Base-by-base conservation (phyloP, 192 early-diverging fungal genomes). In the Obelidium mucronatum region DNA sequence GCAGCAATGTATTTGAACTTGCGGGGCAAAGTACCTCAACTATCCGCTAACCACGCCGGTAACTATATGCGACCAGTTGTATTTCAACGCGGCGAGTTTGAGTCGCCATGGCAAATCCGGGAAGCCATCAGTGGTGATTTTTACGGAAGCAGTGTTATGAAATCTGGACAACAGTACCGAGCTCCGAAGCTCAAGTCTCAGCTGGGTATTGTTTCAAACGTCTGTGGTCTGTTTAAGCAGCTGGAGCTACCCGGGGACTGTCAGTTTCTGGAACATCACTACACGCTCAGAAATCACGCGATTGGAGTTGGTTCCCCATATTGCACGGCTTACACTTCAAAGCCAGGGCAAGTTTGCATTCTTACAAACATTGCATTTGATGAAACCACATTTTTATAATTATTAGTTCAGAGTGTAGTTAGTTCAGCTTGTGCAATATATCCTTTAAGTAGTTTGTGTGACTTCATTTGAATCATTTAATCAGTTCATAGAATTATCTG, bases 251-350 rank as follows among this genome's bases (percentile, higher is more conserved):
- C 64, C 13, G 59, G 59, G 19, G 59, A 61, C 1, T 66, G 64
- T 30, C 22, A 66, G 40, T 66, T 66, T 30, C n/a, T 66, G 64
- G 64, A 66, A 31, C 64, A 66, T 66, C 64, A 66, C 30, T 66
- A 66, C 64, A 66, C 64, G 22, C 37, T 39, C 15, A 17, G 59
- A 13, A 31, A 61, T n/a, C n/a, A n/a, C n/a, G n/a, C n/a, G n/a
- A n/a, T n/a, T n/a, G n/a, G n/a, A n/a, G n/a, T n/a, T n/a, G n/a
- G n/a, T n/a, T n/a, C n/a, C n/a, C n/a, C n/a, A n/a, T n/a, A n/a
- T n/a, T n/a, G n/a, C n/a, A n/a, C n/a, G n/a, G n/a, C n/a, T n/a
- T n/a, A n/a, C n/a, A n/a, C n/a, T n/a, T n/a, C n/a, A n/a, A n/a
- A n/a, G n/a, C n/a, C n/a, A n/a, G n/a, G n/a, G n/a, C n/a, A n/a